phyloP scores from a whole-genome alignment of 2,329 filamentous ascomycete genomes.

The Pseudocercospora vitis region DNA sequence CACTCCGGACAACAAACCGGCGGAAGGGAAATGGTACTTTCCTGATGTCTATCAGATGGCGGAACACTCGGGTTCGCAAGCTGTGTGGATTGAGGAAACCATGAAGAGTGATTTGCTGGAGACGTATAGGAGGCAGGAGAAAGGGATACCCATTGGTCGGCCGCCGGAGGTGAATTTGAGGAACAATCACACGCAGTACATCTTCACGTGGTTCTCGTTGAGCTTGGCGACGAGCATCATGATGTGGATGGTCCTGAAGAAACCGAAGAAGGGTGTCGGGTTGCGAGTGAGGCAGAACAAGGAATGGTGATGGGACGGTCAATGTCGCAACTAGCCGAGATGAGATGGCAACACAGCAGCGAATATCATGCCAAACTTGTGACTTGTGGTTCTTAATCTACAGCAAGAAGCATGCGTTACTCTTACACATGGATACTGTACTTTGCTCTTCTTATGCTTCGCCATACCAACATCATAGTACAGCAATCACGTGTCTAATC shows the following conservation, averaged over 20 bases:
- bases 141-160: constrained; percentile 86
- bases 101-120: constrained; percentile 82
- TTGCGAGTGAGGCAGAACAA: constrained; percentile 26
- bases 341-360: too few relatives aligned
- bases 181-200: constrained; percentile 98
- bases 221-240: constrained; percentile 80
- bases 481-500: too few relatives aligned
- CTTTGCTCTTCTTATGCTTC: too few relatives aligned
- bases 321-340: too few relatives aligned
- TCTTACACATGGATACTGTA: too few relatives aligned
- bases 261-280: constrained; percentile 58
- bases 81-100: constrained; percentile 93
- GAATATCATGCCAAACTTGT: too few relatives aligned
- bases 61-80: constrained; percentile 72
- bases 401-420: too few relatives aligned
- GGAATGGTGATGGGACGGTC: constrained; percentile 23
- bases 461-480: too few relatives aligned
- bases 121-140: constrained; percentile 70
- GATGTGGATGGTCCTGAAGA: constrained; percentile 93
- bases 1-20: constrained; percentile 84
- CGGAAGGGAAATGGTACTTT: constrained; percentile 87
- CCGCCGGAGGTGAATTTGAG: constrained; percentile 85
- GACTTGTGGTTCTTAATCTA: too few relatives aligned
- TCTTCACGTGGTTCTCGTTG: constrained; percentile 96
- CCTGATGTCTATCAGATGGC: constrained; percentile 95